Base-by-base conservation (phyloP, 208 protist genomes). In the Phytomonas francai region DNA sequence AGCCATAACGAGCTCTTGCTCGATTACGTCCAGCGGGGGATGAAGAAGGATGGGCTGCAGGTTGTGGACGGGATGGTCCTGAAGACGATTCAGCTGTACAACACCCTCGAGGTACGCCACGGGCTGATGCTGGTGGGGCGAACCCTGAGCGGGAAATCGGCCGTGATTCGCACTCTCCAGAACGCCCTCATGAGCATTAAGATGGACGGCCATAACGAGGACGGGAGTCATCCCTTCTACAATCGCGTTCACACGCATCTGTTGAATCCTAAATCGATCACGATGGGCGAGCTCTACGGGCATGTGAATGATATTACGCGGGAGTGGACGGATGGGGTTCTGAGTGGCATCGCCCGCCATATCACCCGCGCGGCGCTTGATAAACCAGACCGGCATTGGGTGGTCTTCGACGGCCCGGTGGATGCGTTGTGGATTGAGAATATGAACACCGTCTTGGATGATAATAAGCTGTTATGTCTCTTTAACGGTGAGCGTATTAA, bases 351-450 rank as follows among this genome's bases (percentile, higher is more conserved):
- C 68, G 92, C 97, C 56, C 87, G 97, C 61, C 80, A 78, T 34
- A 85, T 96, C 61, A 92, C 91, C 59, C 79, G 82, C 36, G 78
- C 88, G 25, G 88, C 85, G 25, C 81, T 89, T 54, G 83, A 78
- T 19, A 80, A 69, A 39, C 70, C 76, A 1, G 90, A 96, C 68
- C 84, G 91, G 7, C 94, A 98, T 34, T 99, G 97, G 97, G 84
- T 98, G 59, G 83, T 98, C 49, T 99, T 99, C 74, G 98, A 99
- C 85, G 98, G 98, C n/a, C 98, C 98, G 28, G 98, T 99, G 29
- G 98, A 99, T 75, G 94, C 98, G 6, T 68, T 99, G 19, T 99
- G 98, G 98, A 99, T 99, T 88, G 98, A 99, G 77, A 98, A 98
- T 74, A 97, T 99, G 96, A 99, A 99, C 84, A 99, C 97, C 4